Conservation (phyloP, 1,284 basidiomycete genomes). For the Cutaneotrichosporon sp. region DNA sequence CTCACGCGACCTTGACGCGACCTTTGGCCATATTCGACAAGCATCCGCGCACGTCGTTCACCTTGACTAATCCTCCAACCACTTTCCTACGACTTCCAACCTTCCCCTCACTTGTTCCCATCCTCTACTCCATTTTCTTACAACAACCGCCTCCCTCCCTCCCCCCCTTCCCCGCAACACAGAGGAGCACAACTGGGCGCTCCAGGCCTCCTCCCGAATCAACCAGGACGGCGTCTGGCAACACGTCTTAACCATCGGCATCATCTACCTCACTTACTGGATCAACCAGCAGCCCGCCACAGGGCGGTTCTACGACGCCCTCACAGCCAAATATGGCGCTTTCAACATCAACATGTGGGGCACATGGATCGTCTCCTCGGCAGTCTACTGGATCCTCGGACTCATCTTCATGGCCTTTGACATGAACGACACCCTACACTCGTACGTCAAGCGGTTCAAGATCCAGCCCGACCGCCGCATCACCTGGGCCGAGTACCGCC, state of each 20-base stretch:
- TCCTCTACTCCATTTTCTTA: no score
- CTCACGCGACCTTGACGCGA: no score
- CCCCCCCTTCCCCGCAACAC: not conserved
- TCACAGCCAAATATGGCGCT: conserved; percentile 21
- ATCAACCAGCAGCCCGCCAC: conserved; percentile 10
- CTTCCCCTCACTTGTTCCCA: not conserved
- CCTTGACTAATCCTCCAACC: not conserved
- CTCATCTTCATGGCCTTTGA: conserved; percentile 23
- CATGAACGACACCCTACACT: conserved; percentile 22
- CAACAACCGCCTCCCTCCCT: not conserved
- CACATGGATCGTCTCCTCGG: conserved; percentile 16
- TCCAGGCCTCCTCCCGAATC: conserved; percentile 13
- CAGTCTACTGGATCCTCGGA: conserved; percentile 19
- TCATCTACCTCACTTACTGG: conserved; percentile 15
- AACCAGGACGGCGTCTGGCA: conserved; percentile 17
- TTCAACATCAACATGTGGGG: conserved; percentile 23
- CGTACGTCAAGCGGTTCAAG: conserved; percentile 18
- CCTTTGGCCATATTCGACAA: not conserved
- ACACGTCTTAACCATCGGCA: conserved; percentile 14
- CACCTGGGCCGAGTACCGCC: conserved; percentile 21
- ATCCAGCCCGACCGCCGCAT: conserved; percentile 25
- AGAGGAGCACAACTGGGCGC: conserved; percentile 25
- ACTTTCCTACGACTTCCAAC: no score
- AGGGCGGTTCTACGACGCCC: conserved; percentile 13
- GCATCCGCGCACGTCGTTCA: not conserved